These are phyloP conservation scores for Epichloe uncinata DNA, from an alignment of 2,329 filamentous ascomycete genomes.

Conservation along the genomic window DNA sequence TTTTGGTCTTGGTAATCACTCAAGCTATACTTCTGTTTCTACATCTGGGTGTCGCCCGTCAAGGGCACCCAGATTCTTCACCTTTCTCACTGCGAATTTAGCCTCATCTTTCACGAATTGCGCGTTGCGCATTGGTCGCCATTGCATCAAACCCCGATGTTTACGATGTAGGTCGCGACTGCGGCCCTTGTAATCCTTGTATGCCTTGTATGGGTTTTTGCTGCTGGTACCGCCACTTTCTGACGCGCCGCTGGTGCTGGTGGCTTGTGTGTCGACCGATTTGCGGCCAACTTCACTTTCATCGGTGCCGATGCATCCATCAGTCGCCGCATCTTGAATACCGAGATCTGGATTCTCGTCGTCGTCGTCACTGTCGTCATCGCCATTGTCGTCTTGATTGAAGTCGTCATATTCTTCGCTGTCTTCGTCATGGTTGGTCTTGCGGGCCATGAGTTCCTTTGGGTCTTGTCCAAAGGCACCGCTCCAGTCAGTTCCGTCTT, in stretches of 20 bases:
- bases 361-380: slow-evolving; percentile 21
- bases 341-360: slow-evolving; percentile 39
- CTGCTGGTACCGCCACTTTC: slow-evolving; percentile 23
- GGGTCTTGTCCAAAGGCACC: slow-evolving; percentile 76
- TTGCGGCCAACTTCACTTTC: slow-evolving; percentile 14
- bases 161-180: slow-evolving; percentile 70
- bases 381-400: slow-evolving; percentile 17
- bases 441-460: slow-evolving; percentile 28
- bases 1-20: neutral
- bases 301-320: slow-evolving; percentile 13
- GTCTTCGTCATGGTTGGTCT: slow-evolving; percentile 14
- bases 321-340: slow-evolving; percentile 39
- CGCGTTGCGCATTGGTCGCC: slow-evolving; percentile 76
- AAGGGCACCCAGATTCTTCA: slow-evolving; percentile 65
- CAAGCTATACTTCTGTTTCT: slow-evolving; percentile 57
- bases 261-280: slow-evolving; percentile 29
- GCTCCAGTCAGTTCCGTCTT: slow-evolving; percentile 74
- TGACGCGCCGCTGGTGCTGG: slow-evolving; percentile 18
- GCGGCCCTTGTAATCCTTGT: slow-evolving; percentile 51
- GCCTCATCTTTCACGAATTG: slow-evolving; percentile 83
- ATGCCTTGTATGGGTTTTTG: slow-evolving; percentile 42
- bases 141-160: slow-evolving; percentile 88
- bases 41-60: slow-evolving; percentile 76
- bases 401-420: slow-evolving; percentile 28
- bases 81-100: slow-evolving; percentile 60